Evolutionary conservation across 2,329 filamentous ascomycete species (phyloP), one percentile per base, ranked within the genome.

Genomic region (Trichoderma sp.): DNA sequence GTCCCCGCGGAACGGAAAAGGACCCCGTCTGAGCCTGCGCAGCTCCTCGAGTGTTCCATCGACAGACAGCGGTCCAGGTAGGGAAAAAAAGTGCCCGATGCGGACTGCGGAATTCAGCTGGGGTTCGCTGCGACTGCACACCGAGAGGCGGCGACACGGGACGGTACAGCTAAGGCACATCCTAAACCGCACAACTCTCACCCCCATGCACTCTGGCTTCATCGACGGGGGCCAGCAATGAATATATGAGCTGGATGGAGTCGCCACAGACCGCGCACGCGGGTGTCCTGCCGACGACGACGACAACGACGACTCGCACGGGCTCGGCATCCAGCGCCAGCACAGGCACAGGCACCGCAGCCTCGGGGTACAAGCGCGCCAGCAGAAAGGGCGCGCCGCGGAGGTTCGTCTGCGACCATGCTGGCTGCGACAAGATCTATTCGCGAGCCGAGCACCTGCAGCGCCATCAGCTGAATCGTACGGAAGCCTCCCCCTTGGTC

Each of bases 381-480:
- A 84, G 82, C 66, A 78, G 82, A 30, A 83, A 82, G 66, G 80
- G 81, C 39, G 82, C 82, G 2, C 78, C 80, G 10, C 77, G 80
- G 26, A 78, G 79, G 63, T 90, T 88, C 70, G 77, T 80, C 65
- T 94, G 91, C 76, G 84, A 86, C 21, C 86, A 88, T 74, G 84
- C 87, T 52, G 88, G 85, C 44, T 95, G 91, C 75, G 89, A 89
- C 69, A 93, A 93, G 82, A 84, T 88, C 66, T 94, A 94, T 76
- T 92, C 90, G 62, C 83, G 91, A 67, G 90, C 90, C 9, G 91
- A 94, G 76, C 91, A 94, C 77, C 82, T 94, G 64, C 91, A 93
- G 77, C 82, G 91, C 57, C 91, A 94, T 77, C 90, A 93, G 78
- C 75, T 94, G 73, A 94, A 94, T 74, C 91, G 90, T 93, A 82